Base-by-base conservation (phyloP, 305 asterid species). In the Fraxinus baroniana region DNA sequence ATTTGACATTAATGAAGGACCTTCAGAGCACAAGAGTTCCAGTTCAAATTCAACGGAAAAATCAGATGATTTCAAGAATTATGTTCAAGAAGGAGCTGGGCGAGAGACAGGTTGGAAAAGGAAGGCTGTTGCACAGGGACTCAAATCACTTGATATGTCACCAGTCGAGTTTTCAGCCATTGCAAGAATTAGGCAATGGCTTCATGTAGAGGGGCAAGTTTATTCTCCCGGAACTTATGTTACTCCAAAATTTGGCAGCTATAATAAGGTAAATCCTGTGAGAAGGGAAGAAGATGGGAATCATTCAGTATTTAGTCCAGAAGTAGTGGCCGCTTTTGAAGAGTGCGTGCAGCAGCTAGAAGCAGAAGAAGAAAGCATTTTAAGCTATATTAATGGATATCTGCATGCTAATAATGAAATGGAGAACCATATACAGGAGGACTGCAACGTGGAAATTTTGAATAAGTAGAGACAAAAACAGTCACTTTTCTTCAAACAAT, bases 171-270 rank as follows among this genome's bases (percentile, higher is more conserved):
- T 88, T 68, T 86, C 91, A 12, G 78, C 79, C 20, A 57, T 78
- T 35, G 85, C 83, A 4, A 81, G 87, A 26, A 12, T 78, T 9
- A 78, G 78, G 86, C 87, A 83, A 66, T 79, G 80, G 78, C 70
- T 52, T 77, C 79, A 71, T 17, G 83, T 17, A 37, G 90, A 87
- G 62, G 86, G 80, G 3, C 86, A 85, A 55, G 77, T 83, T 37
- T 82, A 76, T 46, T 89, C 88, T 15, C 89, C 92, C 2, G 86
- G 88, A 39, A 66, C 84, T 37, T 87, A 82, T 15, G 62, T 81
- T 8, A 88, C 93, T 75, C 93, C 93, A 0, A 90, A 87, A 77
- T 90, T 90, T 20, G 93, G 91, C 18, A 83, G 87, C 87, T 88
- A 90, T 28, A 87, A 88, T 46, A 81, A 75, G 78, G 76, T 18